Percentiles rank a stretch among this genome's conserved stretches.
Conservation (phyloP, 176 grass and related monocot species). For the Phragmites australis region DNA sequence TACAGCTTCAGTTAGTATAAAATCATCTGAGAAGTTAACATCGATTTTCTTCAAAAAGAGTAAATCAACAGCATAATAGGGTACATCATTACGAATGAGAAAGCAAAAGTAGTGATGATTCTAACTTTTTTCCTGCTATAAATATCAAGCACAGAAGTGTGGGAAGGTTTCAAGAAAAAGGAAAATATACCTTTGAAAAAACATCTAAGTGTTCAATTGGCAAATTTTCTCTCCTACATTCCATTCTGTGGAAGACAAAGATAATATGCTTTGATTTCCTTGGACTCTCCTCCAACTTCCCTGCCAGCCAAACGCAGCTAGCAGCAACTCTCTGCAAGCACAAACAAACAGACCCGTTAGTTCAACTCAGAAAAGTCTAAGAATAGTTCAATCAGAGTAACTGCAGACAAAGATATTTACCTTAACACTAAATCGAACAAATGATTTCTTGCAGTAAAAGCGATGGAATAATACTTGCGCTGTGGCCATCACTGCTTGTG, state of each 20-base stretch:
- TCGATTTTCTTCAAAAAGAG: background rate
- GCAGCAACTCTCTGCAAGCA: conserved; percentile 79
- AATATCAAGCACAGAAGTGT: background rate
- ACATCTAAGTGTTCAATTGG: conserved; percentile 72
- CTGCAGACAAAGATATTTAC: conserved; percentile 37
- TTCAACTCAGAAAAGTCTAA: background rate
- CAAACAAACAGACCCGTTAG: conserved; percentile 25
- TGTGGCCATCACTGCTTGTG: conserved; percentile 94
- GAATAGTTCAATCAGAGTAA: conserved; percentile 7
- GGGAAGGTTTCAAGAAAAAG: background rate
- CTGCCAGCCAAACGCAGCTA: conserved; percentile 90
- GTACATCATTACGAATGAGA: background rate
- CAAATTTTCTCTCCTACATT: conserved; percentile 78
- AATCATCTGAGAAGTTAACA: background rate
- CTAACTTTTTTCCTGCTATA: background rate
- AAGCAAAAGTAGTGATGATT: background rate
- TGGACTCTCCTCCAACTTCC: conserved; percentile 89
- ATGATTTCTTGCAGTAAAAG: conserved; percentile 97
- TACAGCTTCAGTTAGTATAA: conserved; percentile 31
- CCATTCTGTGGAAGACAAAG: conserved; percentile 84
- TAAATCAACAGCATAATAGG: background rate
- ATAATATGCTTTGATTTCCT: conserved; percentile 76
- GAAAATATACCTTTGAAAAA: conserved; percentile 58
- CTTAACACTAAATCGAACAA: conserved; percentile 86
- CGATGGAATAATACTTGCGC: conserved; percentile 91